A percentile compares a stretch with the other conserved stretches of the same genome.
Conservation (phyloP, 257 asterid species). For the Solanum virginianum region DNA sequence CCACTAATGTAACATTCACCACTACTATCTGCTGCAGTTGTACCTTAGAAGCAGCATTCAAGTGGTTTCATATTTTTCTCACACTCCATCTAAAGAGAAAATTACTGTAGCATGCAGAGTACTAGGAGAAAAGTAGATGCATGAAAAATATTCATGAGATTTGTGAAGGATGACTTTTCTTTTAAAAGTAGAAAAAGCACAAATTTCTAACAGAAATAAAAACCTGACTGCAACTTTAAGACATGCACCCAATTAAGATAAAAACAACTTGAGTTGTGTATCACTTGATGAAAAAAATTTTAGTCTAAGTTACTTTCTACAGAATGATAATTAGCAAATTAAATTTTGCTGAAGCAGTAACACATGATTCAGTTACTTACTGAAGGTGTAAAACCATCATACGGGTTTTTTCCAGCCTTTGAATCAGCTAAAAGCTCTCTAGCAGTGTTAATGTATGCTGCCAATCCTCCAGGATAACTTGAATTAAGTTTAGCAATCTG, state of each 20-base stretch:
- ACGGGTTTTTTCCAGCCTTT: slow-evolving; percentile 90
- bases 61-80: background rate
- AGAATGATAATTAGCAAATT: background rate
- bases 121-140: background rate
- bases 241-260: background rate
- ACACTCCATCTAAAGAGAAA: background rate
- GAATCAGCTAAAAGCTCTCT: slow-evolving; percentile 91
- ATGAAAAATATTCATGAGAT: background rate
- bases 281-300: background rate
- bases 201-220: background rate
- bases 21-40: background rate
- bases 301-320: background rate
- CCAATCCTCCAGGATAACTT: slow-evolving; percentile 86
- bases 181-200: background rate
- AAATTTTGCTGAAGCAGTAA: background rate
- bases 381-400: slow-evolving; percentile 90
- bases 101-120: background rate
- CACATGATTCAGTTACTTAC: slow-evolving; percentile 39
- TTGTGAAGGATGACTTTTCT: background rate
- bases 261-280: background rate
- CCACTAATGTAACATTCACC: background rate
- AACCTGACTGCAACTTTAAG: background rate
- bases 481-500: slow-evolving; percentile 74
- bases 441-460: slow-evolving; percentile 72
- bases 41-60: background rate